These are phyloP conservation scores for Saccharomycopsis amapae DNA, from an alignment of 805 yeast genomes.

Conservation along the genomic window DNA sequence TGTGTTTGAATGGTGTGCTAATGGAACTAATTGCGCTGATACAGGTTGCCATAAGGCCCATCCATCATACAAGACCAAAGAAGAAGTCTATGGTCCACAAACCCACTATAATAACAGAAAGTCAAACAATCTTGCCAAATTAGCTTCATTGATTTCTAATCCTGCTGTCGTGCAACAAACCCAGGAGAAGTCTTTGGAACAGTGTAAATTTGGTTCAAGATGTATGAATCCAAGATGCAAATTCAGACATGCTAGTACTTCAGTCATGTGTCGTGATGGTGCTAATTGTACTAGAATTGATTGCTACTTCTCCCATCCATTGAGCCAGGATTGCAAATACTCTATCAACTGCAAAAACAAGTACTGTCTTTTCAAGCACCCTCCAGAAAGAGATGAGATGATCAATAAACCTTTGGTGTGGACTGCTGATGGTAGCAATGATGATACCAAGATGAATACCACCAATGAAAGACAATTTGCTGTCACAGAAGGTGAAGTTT, in stretches of 20 bases:
- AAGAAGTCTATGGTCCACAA: constrained; percentile 23
- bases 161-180: constrained; percentile 26
- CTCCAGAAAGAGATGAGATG: constrained; percentile 54
- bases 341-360: constrained; percentile 68
- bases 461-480: constrained; percentile 68
- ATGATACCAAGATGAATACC: constrained; percentile 24
- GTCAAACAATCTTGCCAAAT: constrained; percentile 16
- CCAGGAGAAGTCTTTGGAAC: constrained; percentile 58
- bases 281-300: constrained; percentile 69
- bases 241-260: constrained; percentile 74
- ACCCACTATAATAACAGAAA: constrained; percentile 5
- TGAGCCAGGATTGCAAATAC: constrained; percentile 72
- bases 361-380: constrained; percentile 70
- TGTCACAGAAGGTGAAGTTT: constrained; percentile 63
- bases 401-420: constrained; percentile 31
- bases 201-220: constrained; percentile 70
- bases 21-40: constrained; percentile 44
- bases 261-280: constrained; percentile 76
- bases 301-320: constrained; percentile 79
- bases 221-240: constrained; percentile 78
- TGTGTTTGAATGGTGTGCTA: constrained; percentile 68
- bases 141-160: constrained; percentile 22
- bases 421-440: constrained; percentile 29
- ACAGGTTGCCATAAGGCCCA: constrained; percentile 66
- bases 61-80: constrained; percentile 57